Percentiles rank a stretch among this genome's conserved stretches.
Evolutionary conservation across 1,139 yeast species (phyloP).

Genomic region (Sugiyamaella neomexicana): DNA sequence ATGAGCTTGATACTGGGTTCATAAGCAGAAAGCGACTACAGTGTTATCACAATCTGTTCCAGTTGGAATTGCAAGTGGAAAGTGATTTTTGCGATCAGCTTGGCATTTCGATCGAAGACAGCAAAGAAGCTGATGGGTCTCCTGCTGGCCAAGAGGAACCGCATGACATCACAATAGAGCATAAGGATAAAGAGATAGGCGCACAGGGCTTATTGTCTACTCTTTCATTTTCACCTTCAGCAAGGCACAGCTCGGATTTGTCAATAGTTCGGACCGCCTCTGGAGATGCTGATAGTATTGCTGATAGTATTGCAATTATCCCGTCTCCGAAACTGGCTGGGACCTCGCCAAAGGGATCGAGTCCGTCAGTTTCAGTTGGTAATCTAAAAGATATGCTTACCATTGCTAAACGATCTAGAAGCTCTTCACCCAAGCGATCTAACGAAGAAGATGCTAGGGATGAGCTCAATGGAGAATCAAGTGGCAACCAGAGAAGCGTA

Average conservation of each 20-base stretch:
- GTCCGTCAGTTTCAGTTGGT: neutral
- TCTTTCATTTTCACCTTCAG: neutral
- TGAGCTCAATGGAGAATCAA: neutral
- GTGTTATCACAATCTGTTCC: slow-evolving; percentile 46
- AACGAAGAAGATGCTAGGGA: slow-evolving; percentile 10
- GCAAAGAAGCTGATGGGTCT: neutral
- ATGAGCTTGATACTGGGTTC: slow-evolving; percentile 56
- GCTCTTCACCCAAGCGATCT: slow-evolving; percentile 4
- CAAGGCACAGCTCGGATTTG: neutral
- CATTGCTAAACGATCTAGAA: slow-evolving; percentile 9
- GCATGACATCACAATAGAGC: neutral
- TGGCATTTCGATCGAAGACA: slow-evolving; percentile 3
- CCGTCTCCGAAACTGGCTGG: neutral
- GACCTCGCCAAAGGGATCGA: neutral
- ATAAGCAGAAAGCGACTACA: slow-evolving; percentile 50
- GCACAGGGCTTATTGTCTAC: no score
- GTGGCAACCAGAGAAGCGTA: slow-evolving; percentile 28
- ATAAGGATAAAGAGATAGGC: no score
- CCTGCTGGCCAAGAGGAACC: neutral
- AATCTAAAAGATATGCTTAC: neutral
- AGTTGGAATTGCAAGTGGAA: slow-evolving; percentile 35
- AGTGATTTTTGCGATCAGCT: slow-evolving; percentile 12
- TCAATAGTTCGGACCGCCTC: neutral
- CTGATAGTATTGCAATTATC: neutral
- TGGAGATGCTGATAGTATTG: neutral